Conservation (phyloP, 2,329 filamentous ascomycete genomes). For the Exophiala sp. region DNA sequence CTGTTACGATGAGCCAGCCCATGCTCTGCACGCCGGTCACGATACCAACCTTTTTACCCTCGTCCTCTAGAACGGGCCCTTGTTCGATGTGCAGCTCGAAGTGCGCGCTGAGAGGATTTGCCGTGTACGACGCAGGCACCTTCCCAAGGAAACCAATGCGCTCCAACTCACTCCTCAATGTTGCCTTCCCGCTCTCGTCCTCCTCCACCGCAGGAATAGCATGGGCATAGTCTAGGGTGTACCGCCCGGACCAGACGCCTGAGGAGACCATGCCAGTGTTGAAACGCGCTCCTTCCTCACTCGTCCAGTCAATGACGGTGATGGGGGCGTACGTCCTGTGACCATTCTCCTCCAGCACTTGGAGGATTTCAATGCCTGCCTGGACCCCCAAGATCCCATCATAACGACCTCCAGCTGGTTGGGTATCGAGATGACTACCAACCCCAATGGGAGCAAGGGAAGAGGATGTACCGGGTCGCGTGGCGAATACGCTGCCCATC, state of each 20-base stretch:
- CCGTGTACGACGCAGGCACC: constrained; percentile 53
- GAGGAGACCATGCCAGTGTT: constrained; percentile 71
- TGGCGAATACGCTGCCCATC: constrained; percentile 78
- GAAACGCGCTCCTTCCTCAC: constrained; percentile 77
- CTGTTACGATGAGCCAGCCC: constrained; percentile 66
- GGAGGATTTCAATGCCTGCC: constrained; percentile 69
- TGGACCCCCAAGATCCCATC: constrained; percentile 73
- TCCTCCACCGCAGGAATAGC: constrained; percentile 55
- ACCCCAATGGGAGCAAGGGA: constrained; percentile 63
- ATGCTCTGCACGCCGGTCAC: constrained; percentile 72
- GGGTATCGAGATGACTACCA: constrained; percentile 62
- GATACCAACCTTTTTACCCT: constrained; percentile 65
- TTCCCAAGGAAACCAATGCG: constrained; percentile 67
- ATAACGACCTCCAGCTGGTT: constrained; percentile 58
- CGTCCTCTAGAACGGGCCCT: constrained; percentile 69
- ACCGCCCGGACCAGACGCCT: constrained; percentile 71
- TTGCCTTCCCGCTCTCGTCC: constrained; percentile 31
- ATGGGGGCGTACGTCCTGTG: constrained; percentile 68
- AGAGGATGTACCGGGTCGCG: constrained; percentile 58
- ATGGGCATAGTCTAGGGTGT: constrained; percentile 61
- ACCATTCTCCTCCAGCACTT: constrained; percentile 62
- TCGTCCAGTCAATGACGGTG: constrained; percentile 75
- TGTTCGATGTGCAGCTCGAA: constrained; percentile 87
- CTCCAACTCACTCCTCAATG: constrained; percentile 64
- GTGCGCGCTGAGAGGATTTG: constrained; percentile 67